Evolutionary conservation across 2,329 filamentous ascomycete species (phyloP), one percentile per base, ranked within the genome.

Genomic region (Sarocladium brachiariae): DNA sequence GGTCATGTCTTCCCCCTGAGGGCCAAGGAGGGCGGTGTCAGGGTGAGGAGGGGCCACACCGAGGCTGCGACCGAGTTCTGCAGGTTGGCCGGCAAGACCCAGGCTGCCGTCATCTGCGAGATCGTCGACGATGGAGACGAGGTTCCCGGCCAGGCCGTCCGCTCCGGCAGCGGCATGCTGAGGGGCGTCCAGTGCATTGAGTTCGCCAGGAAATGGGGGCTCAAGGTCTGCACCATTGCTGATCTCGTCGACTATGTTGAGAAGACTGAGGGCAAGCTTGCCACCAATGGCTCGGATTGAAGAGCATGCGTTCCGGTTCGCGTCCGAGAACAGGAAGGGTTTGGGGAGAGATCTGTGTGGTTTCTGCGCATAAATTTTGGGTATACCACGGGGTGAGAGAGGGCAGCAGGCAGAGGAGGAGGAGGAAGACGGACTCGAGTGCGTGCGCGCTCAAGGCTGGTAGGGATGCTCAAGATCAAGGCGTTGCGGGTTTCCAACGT

Each of bases 211-310:
- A 83, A 78, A 69, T 97, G 87, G 83, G 90, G 90, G 4, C 74
- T 99, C 59, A 93, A 87, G 74, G 89, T 95, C 53, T 95, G 91
- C 70, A 97, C 93, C 25, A 97, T 99, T 70, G 90, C 92, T 65
- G 90, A 92, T 69, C 69, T 99, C 70, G 85, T 92, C 24, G 75
- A 73, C 52, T 87, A 95, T 65, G 72, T 96, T 52, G 86, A 93
- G 67, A 84, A 82, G 73, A 83, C 76, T 34, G 84, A 91, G 70
- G 84, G 83, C 33, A 80, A 79, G 66, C 63, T 77, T 11, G 65
- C 64, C 47, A 55, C 67, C 21, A 78, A 77, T 51, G 73, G 72
- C n/a, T 65, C 62, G 35, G 50, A 50, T 24, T 47, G 39, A 47
- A 14, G 6, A 5, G 9, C 38, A 10, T n/a, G 24, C 9, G 38